Conservation (phyloP, 2,329 filamentous ascomycete genomes). For the Fusarium circinatum region DNA sequence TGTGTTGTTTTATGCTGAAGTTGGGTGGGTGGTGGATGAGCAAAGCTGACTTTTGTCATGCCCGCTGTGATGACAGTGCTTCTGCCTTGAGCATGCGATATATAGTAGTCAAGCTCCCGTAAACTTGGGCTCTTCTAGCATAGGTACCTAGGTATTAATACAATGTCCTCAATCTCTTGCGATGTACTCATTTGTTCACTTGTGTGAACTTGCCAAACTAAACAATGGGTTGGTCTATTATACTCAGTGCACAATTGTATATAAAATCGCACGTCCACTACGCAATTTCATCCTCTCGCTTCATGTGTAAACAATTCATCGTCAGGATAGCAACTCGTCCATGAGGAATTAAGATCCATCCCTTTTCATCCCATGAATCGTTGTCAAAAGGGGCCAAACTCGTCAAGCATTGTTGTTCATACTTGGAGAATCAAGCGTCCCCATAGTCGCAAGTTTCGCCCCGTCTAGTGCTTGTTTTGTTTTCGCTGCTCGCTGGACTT, state of each 20-base stretch:
- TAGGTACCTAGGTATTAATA: background rate
- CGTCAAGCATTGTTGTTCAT: no score
- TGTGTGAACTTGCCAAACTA: background rate
- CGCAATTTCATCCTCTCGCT: background rate
- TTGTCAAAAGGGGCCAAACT: background rate
- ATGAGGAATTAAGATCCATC: background rate
- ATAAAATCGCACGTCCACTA: background rate
- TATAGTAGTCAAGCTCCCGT: background rate
- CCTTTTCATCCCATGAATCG: background rate
- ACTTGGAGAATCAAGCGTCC: background rate
- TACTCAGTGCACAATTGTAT: background rate
- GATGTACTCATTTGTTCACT: background rate
- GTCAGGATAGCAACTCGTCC: background rate
- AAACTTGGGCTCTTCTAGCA: background rate
- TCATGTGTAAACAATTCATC: background rate
- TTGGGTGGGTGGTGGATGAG: conserved; percentile 1
- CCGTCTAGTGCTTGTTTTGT: conserved; percentile 5
- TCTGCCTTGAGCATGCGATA: background rate
- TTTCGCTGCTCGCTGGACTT: conserved; percentile 12
- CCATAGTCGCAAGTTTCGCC: conserved; percentile 1
- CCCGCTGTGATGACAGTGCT: conserved; percentile 5
- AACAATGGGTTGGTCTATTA: background rate
- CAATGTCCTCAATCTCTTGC: no score
- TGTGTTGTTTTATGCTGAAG: background rate
- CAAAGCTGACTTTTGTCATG: background rate